Evolutionary conservation across 179 eudicot genomes (phyloP).

Genomic region (Corrigiola litoralis): DNA sequence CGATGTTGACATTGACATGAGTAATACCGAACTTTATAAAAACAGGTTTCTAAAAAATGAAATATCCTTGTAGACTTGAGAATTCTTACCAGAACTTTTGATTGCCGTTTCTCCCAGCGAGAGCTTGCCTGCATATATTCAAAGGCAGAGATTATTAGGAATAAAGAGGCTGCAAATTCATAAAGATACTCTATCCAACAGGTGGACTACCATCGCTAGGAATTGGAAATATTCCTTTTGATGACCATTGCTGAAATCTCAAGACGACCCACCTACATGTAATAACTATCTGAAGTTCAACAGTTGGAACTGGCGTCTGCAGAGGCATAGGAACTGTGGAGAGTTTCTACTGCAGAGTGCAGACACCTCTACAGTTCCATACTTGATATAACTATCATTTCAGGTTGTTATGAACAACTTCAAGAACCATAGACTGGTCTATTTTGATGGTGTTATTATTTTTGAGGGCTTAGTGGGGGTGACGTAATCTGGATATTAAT

Average conservation of each 20-base stretch:
- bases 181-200: neutral
- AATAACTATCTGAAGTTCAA: neutral
- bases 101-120: conserved; percentile 90
- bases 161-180: neutral
- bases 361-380: too few relatives aligned
- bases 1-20: neutral
- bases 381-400: too few relatives aligned
- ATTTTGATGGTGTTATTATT: too few relatives aligned
- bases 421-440: too few relatives aligned
- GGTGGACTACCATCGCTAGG: neutral
- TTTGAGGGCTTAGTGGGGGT: too few relatives aligned
- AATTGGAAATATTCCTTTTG: neutral
- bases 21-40: neutral
- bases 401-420: too few relatives aligned
- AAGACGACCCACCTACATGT: neutral
- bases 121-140: conserved; percentile 58
- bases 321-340: too few relatives aligned
- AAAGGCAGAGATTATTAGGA: neutral
- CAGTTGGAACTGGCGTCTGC: too few relatives aligned
- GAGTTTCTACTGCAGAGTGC: too few relatives aligned
- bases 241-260: neutral
- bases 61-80: neutral
- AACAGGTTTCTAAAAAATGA: neutral
- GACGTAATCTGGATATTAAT: too few relatives aligned
- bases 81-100: conserved; percentile 67